phyloP scores from a whole-genome alignment of 2,329 filamentous ascomycete genomes.

The Penicillium corylophilum region DNA sequence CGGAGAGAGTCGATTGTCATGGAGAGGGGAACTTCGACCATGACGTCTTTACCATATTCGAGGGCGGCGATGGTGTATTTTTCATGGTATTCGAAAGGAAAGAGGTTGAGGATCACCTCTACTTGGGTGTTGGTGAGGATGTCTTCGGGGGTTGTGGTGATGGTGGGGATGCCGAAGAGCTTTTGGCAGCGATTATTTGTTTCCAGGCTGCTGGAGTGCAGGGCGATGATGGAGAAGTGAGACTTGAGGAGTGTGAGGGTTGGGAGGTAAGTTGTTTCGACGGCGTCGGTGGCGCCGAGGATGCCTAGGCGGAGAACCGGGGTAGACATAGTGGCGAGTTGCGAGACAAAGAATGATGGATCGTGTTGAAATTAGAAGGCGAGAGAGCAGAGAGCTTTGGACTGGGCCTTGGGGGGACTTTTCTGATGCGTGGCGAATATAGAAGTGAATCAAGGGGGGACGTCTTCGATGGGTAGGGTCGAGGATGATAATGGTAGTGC shows the following conservation, averaged over 20 bases:
- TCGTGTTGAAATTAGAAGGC: not conserved
- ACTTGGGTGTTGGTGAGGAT: slow-evolving; percentile 50
- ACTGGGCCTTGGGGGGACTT: not conserved
- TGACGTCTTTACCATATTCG: slow-evolving; percentile 54
- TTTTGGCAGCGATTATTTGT: slow-evolving; percentile 1
- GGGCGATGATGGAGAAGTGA: slow-evolving; percentile 48
- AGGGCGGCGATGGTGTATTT: slow-evolving; percentile 54
- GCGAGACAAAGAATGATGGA: not conserved
- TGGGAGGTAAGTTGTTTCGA: slow-evolving; percentile 56
- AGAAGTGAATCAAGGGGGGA: not conserved
- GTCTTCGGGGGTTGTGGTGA: slow-evolving; percentile 40
- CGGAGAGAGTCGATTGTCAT: slow-evolving; percentile 50
- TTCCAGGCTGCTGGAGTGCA: slow-evolving; percentile 47
- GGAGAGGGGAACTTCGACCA: slow-evolving; percentile 61
- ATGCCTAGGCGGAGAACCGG: slow-evolving; percentile 34
- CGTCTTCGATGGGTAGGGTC: not conserved
- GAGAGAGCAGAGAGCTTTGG: not conserved
- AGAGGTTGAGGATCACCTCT: slow-evolving; percentile 52
- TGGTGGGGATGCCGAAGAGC: slow-evolving; percentile 23
- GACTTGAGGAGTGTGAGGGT: slow-evolving; percentile 44
- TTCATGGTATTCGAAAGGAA: slow-evolving; percentile 58
- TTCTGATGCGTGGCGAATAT: not conserved
- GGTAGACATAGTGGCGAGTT: slow-evolving; percentile 18
- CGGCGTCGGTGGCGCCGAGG: slow-evolving; percentile 44
- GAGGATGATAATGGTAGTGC: not conserved